Evolutionary conservation across 2,329 filamentous ascomycete species (phyloP), one percentile per base, ranked within the genome.

Genomic region (Thielaviopsis euricoi): DNA sequence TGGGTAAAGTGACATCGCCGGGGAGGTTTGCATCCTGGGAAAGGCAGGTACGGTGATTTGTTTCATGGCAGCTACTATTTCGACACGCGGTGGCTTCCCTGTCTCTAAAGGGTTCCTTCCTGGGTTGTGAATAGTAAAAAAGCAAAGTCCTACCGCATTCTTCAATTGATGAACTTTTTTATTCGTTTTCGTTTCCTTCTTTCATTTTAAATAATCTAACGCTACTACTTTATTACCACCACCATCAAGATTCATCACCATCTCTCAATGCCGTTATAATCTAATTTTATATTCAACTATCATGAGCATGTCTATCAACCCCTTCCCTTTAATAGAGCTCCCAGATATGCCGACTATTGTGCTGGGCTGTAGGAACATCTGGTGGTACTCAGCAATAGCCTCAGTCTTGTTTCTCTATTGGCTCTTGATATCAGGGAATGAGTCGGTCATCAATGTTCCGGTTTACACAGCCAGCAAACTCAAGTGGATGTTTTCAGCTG

Each of bases 401-500:
- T 62, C 67, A 15, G 60, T 72, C 22, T 53, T 74, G 12, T 48
- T 74, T 5, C 66, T 67, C 15, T 64, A 68, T 22, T 76, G 71
- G 69, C 46, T 71, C n/a, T 64, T 74, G n/a, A 67, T 67, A 52
- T 64, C 67, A 17, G 64, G 61, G 46, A 70, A 69, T 55, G 64
- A 65, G 46, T 63, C 64, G 40, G 62, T 63, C 12, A 56, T 59
- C 3, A 66, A 71, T 12, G 67, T 71, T 3, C 75, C 75, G 0
- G 73, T 74, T 53, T 78, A 75, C 65, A 72, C 74, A 61, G 75
- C 74, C 0, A 69, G 73, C 6, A 73, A 73, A 63, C 67, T 69
- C 55, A 76, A 72, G 64, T 77, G 75, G 75, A 74, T 77, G 62
- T 76, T 77, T 56, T 70, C 71, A 59, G 75, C 75, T 25, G 75